These are phyloP conservation scores for Kodamaea lidongshanica DNA, from an alignment of 805 yeast genomes.

Conservation along the genomic window DNA sequence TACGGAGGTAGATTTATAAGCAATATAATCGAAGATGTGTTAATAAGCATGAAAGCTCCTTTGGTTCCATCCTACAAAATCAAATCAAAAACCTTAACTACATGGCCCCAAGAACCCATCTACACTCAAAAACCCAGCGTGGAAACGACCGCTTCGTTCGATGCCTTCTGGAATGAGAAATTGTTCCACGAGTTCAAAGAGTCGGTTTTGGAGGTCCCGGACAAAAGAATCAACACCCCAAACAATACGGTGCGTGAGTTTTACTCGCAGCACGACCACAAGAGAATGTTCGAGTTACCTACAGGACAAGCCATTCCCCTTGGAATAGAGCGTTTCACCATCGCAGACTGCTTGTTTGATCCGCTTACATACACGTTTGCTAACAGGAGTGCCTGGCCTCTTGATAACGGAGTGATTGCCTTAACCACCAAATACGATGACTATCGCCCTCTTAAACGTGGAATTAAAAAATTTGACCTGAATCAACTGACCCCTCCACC, in stretches of 20 bases:
- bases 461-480: constrained; percentile 37
- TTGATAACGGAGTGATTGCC: constrained; percentile 46
- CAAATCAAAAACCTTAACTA: constrained; percentile 35
- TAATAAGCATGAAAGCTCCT: constrained; percentile 28
- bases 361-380: constrained; percentile 44
- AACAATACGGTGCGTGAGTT: constrained; percentile 20
- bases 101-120: constrained; percentile 26
- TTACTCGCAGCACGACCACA: constrained; percentile 22
- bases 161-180: constrained; percentile 49
- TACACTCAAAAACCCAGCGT: constrained; percentile 17
- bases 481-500: constrained; percentile 24
- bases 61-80: constrained; percentile 41
- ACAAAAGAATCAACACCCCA: constrained; percentile 21
- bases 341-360: constrained; percentile 69
- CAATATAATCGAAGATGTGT: constrained; percentile 43
- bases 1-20: constrained; percentile 67
- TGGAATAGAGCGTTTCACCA: constrained; percentile 51
- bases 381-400: constrained; percentile 23
- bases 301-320: constrained; percentile 64
- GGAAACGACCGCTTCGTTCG: constrained; percentile 43
- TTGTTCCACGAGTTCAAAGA: constrained; percentile 73
- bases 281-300: constrained; percentile 65
- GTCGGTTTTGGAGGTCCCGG: constrained; percentile 52
- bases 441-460: constrained; percentile 67
- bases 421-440: constrained; percentile 50